Evolutionary conservation across 805 yeast species (phyloP), one percentile per base, ranked within the genome.

Genomic region (Grigorovia yakushimaensis): DNA sequence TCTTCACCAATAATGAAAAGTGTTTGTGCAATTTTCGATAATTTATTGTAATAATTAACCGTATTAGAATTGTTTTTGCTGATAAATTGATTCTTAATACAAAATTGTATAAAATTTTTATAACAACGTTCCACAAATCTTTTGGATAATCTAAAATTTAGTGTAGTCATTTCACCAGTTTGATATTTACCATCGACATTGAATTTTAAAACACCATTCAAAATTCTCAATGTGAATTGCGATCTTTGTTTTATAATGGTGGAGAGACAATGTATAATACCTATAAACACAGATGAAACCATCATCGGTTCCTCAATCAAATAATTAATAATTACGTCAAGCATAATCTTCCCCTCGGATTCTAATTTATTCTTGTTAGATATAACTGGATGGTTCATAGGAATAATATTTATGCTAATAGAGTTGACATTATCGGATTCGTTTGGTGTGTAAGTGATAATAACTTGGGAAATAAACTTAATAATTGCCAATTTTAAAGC

Each of bases 401-500:
- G 72, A 40, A 72, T 67, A 41, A 72, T 65, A 45, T 74, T 73
- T 47, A 71, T 68, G 54, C 72, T 74, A 37, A 73, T 33, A 21
- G 30, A 27, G 36, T 19, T 19, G 7, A 15, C n/a, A 33, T n/a
- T 33, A 15, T 43, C 33, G 10, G 30, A 21, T 30, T 42, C 21
- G 27, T 30, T 19, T 20, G 22, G 38, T 22, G 79, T 65, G 49
- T 82, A 88, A 1, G 76, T 73, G 35, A 72, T 68, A 13, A 81
- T 71, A 4, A 81, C 65, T 47, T 73, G 73, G n/a, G 78, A 78
- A 10, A 87, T 76, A 49, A 89, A 79, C 64, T 84, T 86, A 45
- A 82, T 69, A n/a, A 83, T 70, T 24, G 89, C 81, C n/a, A 84
- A 66, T 61, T 77, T 79, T 42, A 80, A 68, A 13, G 83, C 79